Evolutionary conservation across 768 basidiomycete genomes (phyloP).

Genomic region (Filobasidium floriforme): DNA sequence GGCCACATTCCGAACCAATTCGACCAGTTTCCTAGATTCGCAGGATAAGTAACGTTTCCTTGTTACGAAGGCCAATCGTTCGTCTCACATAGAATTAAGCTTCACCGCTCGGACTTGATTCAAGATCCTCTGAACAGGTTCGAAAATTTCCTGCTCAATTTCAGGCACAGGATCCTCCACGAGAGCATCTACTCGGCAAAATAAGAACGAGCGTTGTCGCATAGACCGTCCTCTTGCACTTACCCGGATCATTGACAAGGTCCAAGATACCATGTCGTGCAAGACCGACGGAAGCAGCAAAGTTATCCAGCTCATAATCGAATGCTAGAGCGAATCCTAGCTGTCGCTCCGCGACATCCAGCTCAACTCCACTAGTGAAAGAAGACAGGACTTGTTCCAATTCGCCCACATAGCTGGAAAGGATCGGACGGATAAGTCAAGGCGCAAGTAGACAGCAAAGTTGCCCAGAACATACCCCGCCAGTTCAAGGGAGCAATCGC

Average conservation of each 20-base stretch:
- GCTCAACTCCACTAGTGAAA: constrained; percentile 72
- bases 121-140: constrained; percentile 71
- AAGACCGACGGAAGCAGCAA: constrained; percentile 81
- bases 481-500: constrained; percentile 86
- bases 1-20: constrained; percentile 71
- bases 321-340: constrained; percentile 71
- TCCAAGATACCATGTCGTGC: constrained; percentile 75
- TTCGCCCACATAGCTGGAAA: constrained; percentile 74
- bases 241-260: constrained; percentile 70
- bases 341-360: constrained; percentile 83
- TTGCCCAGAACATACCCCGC: constrained; percentile 57
- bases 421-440: constrained; percentile 1
- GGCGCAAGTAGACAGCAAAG: not conserved
- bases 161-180: constrained; percentile 68
- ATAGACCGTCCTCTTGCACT: constrained; percentile 6
- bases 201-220: not conserved
- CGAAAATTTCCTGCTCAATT: constrained; percentile 66
- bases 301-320: constrained; percentile 88
- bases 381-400: constrained; percentile 86
- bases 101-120: constrained; percentile 77
- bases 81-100: constrained; percentile 62
- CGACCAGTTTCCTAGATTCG: constrained; percentile 67
- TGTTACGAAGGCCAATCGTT: constrained; percentile 7
- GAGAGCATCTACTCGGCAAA: constrained; percentile 54
- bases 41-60: not conserved